Evolutionary conservation across 371 early-diverging fungal species (phyloP).

Genomic region (Conidiobolus incongruus): DNA sequence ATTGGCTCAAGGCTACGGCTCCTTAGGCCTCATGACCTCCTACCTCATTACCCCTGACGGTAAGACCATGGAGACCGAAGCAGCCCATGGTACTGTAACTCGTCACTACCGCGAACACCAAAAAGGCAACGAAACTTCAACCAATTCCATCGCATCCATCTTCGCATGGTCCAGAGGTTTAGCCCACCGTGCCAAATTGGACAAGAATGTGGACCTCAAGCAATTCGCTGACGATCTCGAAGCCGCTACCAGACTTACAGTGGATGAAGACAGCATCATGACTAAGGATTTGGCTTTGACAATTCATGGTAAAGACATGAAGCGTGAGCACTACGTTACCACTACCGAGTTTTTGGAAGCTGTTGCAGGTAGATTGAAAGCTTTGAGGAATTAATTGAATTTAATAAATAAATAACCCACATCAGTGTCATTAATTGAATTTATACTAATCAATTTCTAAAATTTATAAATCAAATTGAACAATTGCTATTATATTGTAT

Average conservation of each 20-base stretch:
- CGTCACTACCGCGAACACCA: slow-evolving; percentile 94
- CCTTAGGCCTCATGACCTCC: slow-evolving; percentile 88
- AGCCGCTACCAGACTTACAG: slow-evolving; percentile 68
- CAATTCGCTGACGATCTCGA: slow-evolving; percentile 66
- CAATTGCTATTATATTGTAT: too few species aligned
- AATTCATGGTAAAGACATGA: slow-evolving; percentile 63
- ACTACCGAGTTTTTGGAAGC: slow-evolving; percentile 59
- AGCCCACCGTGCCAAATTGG: slow-evolving; percentile 84
- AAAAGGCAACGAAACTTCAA: slow-evolving; percentile 69
- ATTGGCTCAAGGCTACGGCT: slow-evolving; percentile 83
- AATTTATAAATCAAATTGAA: too few species aligned
- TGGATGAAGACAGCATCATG: slow-evolving; percentile 67
- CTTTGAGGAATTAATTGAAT: too few species aligned
- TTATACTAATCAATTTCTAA: too few species aligned
- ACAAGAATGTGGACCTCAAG: slow-evolving; percentile 47
- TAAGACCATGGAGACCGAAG: slow-evolving; percentile 86
- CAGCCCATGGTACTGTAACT: slow-evolving; percentile 93
- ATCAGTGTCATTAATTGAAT: too few species aligned
- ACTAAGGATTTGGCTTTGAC: slow-evolving; percentile 92
- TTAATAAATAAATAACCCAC: too few species aligned
- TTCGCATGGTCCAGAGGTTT: slow-evolving; percentile 96
- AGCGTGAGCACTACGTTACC: slow-evolving; percentile 47
- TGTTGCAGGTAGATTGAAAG: slow-evolving; percentile 42
- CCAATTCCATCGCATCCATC: slow-evolving; percentile 94
- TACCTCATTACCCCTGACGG: slow-evolving; percentile 87